phyloP scores from a whole-genome alignment of 352 stramenopile species.

The Globisporangium takayamanum region DNA sequence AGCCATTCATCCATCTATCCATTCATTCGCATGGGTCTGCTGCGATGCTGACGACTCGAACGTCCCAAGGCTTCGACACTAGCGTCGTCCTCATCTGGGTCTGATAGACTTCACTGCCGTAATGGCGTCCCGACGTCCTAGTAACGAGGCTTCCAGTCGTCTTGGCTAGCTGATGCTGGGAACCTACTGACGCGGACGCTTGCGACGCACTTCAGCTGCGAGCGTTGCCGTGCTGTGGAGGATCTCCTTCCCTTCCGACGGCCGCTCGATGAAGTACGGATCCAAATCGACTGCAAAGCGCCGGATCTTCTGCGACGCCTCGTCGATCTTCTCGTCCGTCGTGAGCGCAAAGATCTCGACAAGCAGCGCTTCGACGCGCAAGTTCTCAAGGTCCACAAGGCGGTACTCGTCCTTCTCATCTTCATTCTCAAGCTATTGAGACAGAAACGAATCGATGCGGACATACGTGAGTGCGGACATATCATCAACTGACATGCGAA shows the following conservation, averaged over 20 bases:
- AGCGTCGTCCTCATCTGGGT: too few species aligned
- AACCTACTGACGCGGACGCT: slow-evolving; percentile 51
- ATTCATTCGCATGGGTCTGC: too few species aligned
- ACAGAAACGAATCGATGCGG: background rate
- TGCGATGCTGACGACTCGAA: too few species aligned
- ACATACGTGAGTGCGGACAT: background rate
- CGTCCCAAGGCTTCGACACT: too few species aligned
- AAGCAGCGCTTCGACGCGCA: slow-evolving; percentile 77
- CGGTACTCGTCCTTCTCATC: slow-evolving; percentile 81
- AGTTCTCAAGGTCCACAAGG: slow-evolving; percentile 77
- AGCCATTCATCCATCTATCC: too few species aligned
- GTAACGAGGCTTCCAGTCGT: too few species aligned
- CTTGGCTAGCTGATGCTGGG: background rate
- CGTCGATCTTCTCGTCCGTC: slow-evolving; percentile 83
- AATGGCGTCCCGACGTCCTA: too few species aligned
- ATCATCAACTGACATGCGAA: background rate
- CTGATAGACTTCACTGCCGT: too few species aligned
- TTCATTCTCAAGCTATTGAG: slow-evolving; percentile 59
- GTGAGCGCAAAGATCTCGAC: slow-evolving; percentile 83
- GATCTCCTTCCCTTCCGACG: slow-evolving; percentile 81
- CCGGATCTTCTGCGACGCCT: slow-evolving; percentile 75
- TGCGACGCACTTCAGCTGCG: slow-evolving; percentile 70
- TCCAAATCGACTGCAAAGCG: slow-evolving; percentile 77
- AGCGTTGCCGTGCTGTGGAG: slow-evolving; percentile 76
- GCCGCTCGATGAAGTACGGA: slow-evolving; percentile 80